A percentile compares a stretch with the other conserved stretches of the same genome.
Conservation (phyloP, 2,329 filamentous ascomycete species). For the Emydomyces testavorans region DNA sequence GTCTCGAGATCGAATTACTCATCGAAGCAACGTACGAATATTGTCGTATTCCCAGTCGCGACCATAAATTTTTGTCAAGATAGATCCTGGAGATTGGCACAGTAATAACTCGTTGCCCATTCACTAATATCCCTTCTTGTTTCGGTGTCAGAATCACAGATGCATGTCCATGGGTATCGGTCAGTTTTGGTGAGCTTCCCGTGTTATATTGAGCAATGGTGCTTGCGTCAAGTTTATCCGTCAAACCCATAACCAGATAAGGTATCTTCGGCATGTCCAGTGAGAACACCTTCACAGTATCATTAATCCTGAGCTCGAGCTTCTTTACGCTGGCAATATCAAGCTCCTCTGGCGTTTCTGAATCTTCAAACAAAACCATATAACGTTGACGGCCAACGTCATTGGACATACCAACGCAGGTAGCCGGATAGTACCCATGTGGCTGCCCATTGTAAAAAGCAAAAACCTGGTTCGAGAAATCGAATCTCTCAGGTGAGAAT, state of each 20-base stretch:
- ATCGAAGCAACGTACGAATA: conserved; percentile 24
- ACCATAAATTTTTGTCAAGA: conserved; percentile 38
- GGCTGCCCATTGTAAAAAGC: conserved; percentile 47
- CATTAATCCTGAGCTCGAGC: conserved; percentile 36
- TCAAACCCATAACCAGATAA: conserved; percentile 35
- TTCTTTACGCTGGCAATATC: conserved; percentile 32
- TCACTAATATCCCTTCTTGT: conserved; percentile 19
- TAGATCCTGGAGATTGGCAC: conserved; percentile 38
- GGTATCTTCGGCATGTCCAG: conserved; percentile 33
- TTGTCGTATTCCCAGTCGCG: conserved; percentile 32
- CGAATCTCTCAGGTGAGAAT: neutral
- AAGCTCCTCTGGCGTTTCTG: conserved; percentile 31
- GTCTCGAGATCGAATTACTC: conserved; percentile 17
- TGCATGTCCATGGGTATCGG: conserved; percentile 35
- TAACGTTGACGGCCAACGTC: conserved; percentile 33
- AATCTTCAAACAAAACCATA: conserved; percentile 37
- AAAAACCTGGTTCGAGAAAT: conserved; percentile 44
- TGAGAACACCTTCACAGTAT: conserved; percentile 39
- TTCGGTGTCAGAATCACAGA: conserved; percentile 33
- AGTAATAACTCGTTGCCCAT: conserved; percentile 24
- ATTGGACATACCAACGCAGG: conserved; percentile 41
- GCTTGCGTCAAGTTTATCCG: conserved; percentile 23
- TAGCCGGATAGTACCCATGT: conserved; percentile 49
- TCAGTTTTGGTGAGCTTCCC: conserved; percentile 24
- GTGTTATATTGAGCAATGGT: conserved; percentile 20